These are phyloP conservation scores for Sutorius australiensis DNA, from an alignment of 768 basidiomycete species.

Conservation along the genomic window DNA sequence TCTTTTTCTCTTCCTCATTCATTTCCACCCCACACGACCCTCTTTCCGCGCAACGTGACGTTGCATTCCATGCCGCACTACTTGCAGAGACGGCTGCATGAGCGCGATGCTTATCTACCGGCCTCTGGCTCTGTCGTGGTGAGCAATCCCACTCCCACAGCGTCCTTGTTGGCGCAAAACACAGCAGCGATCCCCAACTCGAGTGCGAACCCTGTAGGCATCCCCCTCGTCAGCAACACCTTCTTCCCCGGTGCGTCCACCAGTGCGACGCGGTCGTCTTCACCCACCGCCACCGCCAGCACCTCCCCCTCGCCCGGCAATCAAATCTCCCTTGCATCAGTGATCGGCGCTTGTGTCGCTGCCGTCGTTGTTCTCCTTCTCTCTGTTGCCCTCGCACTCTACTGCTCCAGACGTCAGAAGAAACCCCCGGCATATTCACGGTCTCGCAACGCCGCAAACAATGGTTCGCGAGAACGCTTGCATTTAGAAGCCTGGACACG, in stretches of 20 bases:
- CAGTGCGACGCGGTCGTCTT: slow-evolving; percentile 5
- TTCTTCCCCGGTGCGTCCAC: neutral
- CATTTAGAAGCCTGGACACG: slow-evolving; percentile 53
- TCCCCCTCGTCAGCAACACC: slow-evolving; percentile 15
- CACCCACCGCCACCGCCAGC: slow-evolving; percentile 1
- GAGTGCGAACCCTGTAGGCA: neutral
- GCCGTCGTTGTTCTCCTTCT: slow-evolving; percentile 50
- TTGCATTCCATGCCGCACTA: slow-evolving; percentile 15
- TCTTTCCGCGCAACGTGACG: neutral
- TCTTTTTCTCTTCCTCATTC: slow-evolving; percentile 18
- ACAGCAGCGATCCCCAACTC: neutral
- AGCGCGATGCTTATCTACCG: slow-evolving; percentile 13
- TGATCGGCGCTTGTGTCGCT: slow-evolving; percentile 61
- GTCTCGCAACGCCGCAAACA: slow-evolving; percentile 40
- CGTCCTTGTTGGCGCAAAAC: slow-evolving; percentile 23
- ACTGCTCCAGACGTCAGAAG: slow-evolving; percentile 46
- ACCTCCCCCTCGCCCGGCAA: slow-evolving; percentile 13
- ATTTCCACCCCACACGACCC: neutral
- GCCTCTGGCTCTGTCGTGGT: slow-evolving; percentile 25
- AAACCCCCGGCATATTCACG: slow-evolving; percentile 16
- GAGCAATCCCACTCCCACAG: slow-evolving; percentile 25
- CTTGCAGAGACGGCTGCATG: slow-evolving; percentile 7
- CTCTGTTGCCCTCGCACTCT: slow-evolving; percentile 49
- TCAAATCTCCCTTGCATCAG: slow-evolving; percentile 40
- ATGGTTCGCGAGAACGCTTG: slow-evolving; percentile 42